Evolutionary conservation across 75 land plant genomes (phyloP).

Genomic region (Gnetum montanum): DNA sequence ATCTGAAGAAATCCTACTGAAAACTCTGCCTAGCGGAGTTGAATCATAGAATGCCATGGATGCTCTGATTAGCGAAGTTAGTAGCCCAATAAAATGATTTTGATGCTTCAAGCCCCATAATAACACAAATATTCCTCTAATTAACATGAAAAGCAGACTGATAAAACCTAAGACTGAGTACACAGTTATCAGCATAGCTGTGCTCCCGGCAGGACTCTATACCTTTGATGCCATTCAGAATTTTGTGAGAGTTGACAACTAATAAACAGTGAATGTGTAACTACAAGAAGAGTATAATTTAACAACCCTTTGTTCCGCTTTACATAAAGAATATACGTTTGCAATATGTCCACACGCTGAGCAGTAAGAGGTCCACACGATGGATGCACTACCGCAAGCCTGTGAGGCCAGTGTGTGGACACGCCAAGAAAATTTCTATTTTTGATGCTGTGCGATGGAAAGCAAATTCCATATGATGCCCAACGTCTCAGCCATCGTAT

Average conservation of each 20-base stretch:
- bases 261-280: conserved; percentile 34
- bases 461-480: too few relatives aligned
- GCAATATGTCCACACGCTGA: too few relatives aligned
- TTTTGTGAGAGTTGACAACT: conserved; percentile 38
- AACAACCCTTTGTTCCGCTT: conserved; percentile 48
- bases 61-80: conserved; percentile 61
- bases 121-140: conserved; percentile 22
- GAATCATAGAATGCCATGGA: conserved; percentile 91
- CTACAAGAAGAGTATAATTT: conserved; percentile 20
- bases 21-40: conserved; percentile 78
- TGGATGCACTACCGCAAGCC: too few relatives aligned
- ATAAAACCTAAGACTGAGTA: conserved; percentile 38
- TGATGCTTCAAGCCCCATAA: conserved; percentile 45
- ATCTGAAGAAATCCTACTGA: conserved; percentile 50
- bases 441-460: too few relatives aligned
- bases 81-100: conserved; percentile 27
- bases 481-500: too few relatives aligned
- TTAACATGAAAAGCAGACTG: conserved; percentile 19
- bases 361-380: too few relatives aligned
- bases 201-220: conserved; percentile 34
- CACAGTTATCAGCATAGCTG: conserved; percentile 36
- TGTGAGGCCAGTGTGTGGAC: too few relatives aligned
- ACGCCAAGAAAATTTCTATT: too few relatives aligned
- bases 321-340: conserved; percentile 70
- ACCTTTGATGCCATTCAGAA: conserved; percentile 62